Conservation (phyloP, 2,329 filamentous ascomycete genomes). For the Juglanconis oblonga region DNA sequence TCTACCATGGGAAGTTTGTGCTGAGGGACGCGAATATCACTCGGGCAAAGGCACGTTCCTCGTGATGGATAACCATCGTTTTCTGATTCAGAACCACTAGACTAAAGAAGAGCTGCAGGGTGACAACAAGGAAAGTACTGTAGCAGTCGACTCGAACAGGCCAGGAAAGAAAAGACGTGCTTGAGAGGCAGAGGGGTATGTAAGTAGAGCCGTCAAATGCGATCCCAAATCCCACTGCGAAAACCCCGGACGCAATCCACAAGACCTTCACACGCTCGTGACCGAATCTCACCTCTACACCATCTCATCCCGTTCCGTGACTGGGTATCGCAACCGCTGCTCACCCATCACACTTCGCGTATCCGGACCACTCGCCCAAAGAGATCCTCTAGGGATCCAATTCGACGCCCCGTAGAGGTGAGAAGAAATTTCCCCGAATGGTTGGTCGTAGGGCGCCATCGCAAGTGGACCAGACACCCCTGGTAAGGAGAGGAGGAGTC, state of each 20-base stretch:
- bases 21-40: not conserved
- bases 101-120: constrained; percentile 19
- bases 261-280: constrained; percentile 12
- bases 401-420: constrained; percentile 15
- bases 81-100: constrained; percentile 19
- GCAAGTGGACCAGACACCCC: constrained; percentile 16
- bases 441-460: constrained; percentile 20
- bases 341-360: constrained; percentile 8
- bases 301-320: constrained; percentile 9
- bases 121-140: constrained; percentile 19
- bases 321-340: constrained; percentile 15
- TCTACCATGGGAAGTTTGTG: not conserved
- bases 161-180: constrained; percentile 17
- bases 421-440: constrained; percentile 19
- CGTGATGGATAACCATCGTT: constrained; percentile 19
- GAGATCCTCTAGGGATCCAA: constrained; percentile 8
- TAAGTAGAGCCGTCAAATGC: constrained; percentile 20
- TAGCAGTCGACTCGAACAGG: constrained; percentile 19
- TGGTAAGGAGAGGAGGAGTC: constrained; percentile 13
- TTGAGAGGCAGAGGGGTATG: constrained; percentile 19
- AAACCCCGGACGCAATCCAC: constrained; percentile 15
- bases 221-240: constrained; percentile 18
- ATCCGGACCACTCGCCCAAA: constrained; percentile 10
- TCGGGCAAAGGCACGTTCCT: not conserved
- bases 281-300: constrained; percentile 10